Evolutionary conservation across 345 rosid species (phyloP), one percentile per base, ranked within the genome.

Genomic region (Eucalyptus guilfoylei): DNA sequence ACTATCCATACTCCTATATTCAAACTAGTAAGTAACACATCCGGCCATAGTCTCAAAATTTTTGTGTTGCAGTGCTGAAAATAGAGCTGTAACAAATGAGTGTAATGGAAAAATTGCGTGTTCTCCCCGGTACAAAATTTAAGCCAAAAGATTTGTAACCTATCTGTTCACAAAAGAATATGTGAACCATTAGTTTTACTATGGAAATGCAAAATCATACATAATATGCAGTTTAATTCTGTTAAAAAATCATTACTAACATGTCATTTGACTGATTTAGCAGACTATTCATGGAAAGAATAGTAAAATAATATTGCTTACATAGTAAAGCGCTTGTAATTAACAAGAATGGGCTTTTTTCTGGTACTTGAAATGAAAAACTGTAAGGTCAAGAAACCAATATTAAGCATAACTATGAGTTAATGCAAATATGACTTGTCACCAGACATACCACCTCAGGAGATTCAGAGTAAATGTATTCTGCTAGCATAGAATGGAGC

Each of bases 401-500:
- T 19, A 76, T 37, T 37, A 76, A 76, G 83, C 47, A 37, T 19
- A 21, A 76, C 83, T 76, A 40, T 76, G 83, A 37, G 15, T 28
- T 52, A 52, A 86, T 49, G 62, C 32, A 87, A 67, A 44, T 23
- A 23, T 17, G 42, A 47, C n/a, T 88, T 89, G 80, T 55, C 40
- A 85, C 90, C 87, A 90, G 86, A 91, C 96, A 50, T 95, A 98
- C 99, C 94, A 94, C 92, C 90, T 98, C 99, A 86, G 99, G 98
- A 87, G 95, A 97, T 92, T 98, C 96, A 14, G 98, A 95, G 92
- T 94, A 96, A 86, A 97, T 58, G 91, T 96, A 97, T 91, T 96
- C 99, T 16, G 95, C 99, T 67, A 97, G 93, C 98, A 97, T 97
- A 85, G 90, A 90, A 92, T 98, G 99, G 89, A 98, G 76, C 89